Percentiles rank a stretch among this genome's conserved stretches.
Conservation (phyloP, 306 rosid species). For the Sophora flavescens region DNA sequence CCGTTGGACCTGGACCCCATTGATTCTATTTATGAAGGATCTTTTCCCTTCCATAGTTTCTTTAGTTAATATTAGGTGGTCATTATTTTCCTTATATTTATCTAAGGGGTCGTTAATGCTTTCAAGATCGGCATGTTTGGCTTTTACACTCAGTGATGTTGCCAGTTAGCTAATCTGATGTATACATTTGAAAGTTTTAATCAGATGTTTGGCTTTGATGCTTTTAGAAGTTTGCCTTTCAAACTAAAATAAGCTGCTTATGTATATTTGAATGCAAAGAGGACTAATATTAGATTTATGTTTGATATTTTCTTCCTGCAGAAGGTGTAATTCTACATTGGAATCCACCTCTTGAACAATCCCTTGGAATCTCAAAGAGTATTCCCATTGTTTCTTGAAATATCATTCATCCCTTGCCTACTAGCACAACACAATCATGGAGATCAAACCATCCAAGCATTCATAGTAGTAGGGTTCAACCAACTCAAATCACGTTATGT, state of each 20-base stretch:
- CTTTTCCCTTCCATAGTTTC: background rate
- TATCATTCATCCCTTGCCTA: background rate
- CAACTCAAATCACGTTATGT: background rate
- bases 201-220: conserved; percentile 32
- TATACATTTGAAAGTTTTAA: conserved; percentile 18
- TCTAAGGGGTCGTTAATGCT: conserved; percentile 39
- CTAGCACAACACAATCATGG: background rate
- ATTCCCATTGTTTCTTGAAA: background rate
- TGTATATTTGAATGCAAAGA: conserved; percentile 21
- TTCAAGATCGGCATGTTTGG: conserved; percentile 33
- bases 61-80: conserved; percentile 45
- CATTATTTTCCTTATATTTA: conserved; percentile 12
- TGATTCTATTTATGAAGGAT: background rate
- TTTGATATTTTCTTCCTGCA: background rate
- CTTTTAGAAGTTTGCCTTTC: conserved; percentile 33
- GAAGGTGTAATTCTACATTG: background rate
- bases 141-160: conserved; percentile 43
- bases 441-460: background rate
- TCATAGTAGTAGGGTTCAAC: background rate
- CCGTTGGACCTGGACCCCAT: conserved; percentile 40
- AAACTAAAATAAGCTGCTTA: conserved; percentile 9
- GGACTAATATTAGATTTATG: background rate
- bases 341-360: background rate
- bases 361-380: background rate
- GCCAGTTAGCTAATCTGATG: conserved; percentile 48